Evolutionary conservation across 768 basidiomycete species (phyloP).

Genomic region (Tremella yokohamensis): DNA sequence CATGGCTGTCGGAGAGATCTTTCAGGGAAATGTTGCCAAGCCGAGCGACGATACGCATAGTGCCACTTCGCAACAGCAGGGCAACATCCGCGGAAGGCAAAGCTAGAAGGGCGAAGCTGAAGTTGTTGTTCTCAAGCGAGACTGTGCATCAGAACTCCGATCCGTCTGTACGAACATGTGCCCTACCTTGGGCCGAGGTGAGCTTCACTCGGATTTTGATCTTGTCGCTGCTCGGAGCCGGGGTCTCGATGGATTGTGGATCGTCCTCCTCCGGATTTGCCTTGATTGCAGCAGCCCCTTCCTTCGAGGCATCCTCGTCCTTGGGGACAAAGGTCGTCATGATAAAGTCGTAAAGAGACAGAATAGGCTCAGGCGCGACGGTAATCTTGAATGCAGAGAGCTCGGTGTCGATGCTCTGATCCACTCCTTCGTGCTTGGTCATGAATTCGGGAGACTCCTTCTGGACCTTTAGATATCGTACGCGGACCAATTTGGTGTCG

Average conservation of each 20-base stretch:
- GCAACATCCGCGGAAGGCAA: constrained; percentile 85
- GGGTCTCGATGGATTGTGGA: neutral
- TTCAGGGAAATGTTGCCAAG: constrained; percentile 77
- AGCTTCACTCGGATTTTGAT: constrained; percentile 78
- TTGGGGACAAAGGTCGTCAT: constrained; percentile 89
- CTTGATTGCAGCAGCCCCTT: constrained; percentile 13
- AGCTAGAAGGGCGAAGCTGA: constrained; percentile 76
- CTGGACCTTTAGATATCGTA: constrained; percentile 76
- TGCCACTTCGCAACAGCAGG: constrained; percentile 66
- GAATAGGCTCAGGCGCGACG: constrained; percentile 81
- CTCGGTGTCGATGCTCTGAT: constrained; percentile 80
- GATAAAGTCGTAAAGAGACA: constrained; percentile 90
- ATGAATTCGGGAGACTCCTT: constrained; percentile 79
- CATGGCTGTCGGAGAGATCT: constrained; percentile 56
- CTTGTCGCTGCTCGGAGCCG: constrained; percentile 54
- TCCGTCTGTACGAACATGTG: constrained; percentile 6
- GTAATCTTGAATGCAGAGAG: constrained; percentile 87
- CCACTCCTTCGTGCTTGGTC: constrained; percentile 72
- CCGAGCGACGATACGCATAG: constrained; percentile 72
- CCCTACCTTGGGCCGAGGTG: constrained; percentile 71
- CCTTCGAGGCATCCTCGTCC: neutral
- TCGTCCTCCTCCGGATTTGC: constrained; percentile 8
- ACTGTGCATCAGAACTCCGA: constrained; percentile 55
- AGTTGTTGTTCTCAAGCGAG: constrained; percentile 66
- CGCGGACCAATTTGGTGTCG: constrained; percentile 63